Evolutionary conservation across 73 alveolate species (phyloP).

Genomic region (Symbiodinium natans): DNA sequence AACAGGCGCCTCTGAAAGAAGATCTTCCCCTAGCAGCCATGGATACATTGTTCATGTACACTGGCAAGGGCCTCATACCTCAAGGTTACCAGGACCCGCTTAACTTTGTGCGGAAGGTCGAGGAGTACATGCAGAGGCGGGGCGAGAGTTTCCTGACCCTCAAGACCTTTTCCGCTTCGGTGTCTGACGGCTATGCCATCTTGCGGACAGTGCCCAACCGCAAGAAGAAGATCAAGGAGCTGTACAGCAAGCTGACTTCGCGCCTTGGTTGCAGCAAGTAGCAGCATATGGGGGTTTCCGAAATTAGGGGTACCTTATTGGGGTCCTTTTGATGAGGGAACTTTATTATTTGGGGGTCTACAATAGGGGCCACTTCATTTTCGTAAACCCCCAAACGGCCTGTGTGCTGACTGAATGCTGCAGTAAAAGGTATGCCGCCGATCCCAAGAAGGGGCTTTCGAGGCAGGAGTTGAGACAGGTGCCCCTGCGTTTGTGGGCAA

Average conservation of each 20-base stretch:
- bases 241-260: conserved; percentile 38
- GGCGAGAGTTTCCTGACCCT: conserved; percentile 34
- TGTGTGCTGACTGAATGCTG: too few species aligned
- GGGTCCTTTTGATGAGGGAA: too few species aligned
- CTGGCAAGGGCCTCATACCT: conserved; percentile 87
- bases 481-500: conserved; percentile 73
- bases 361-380: too few species aligned
- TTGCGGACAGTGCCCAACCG: conserved; percentile 8
- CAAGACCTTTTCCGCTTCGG: conserved; percentile 56
- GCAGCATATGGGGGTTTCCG: too few species aligned
- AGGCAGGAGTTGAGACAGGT: conserved; percentile 44
- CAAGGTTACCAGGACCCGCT: conserved; percentile 92
- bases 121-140: conserved; percentile 24
- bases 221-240: conserved; percentile 38
- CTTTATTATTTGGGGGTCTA: too few species aligned
- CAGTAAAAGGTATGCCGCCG: conserved; percentile 26
- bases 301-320: too few species aligned
- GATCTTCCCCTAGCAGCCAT: conserved; percentile 88
- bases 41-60: conserved; percentile 89
- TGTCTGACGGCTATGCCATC: conserved; percentile 65
- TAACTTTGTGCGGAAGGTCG: conserved; percentile 46
- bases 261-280: background rate
- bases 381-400: too few species aligned
- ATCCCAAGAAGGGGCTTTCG: conserved; percentile 22
- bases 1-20: conserved; percentile 79